phyloP scores from a whole-genome alignment of 257 asterid species.

The Solanum arcanum region DNA sequence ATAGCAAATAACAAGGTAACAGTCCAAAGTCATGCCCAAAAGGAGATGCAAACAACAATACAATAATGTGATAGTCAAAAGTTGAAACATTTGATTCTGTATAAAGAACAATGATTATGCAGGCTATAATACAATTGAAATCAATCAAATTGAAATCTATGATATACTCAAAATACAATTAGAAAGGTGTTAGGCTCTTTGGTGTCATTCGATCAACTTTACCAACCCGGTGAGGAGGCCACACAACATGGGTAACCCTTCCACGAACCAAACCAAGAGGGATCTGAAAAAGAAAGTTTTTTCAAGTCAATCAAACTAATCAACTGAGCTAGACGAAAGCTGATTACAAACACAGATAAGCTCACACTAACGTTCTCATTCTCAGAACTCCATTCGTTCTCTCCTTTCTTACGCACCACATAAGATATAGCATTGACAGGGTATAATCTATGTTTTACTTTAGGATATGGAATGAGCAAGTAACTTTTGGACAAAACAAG shows the following conservation, averaged over 20 bases:
- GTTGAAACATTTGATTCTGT: background rate
- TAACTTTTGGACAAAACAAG: background rate
- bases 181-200: slow-evolving; percentile 8
- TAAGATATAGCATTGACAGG: background rate
- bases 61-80: background rate
- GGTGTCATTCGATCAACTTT: slow-evolving; percentile 26
- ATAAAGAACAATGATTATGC: background rate
- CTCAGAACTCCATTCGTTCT: background rate
- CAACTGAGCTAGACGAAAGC: background rate
- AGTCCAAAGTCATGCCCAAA: background rate
- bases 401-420: background rate
- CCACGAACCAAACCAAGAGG: slow-evolving; percentile 87
- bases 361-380: background rate
- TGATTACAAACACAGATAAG: background rate
- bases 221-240: slow-evolving; percentile 89
- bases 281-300: slow-evolving; percentile 32
- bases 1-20: background rate
- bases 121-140: background rate
- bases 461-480: background rate
- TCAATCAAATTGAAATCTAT: background rate
- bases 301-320: background rate
- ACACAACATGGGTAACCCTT: slow-evolving; percentile 59
- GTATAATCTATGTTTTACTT: background rate
- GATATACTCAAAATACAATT: background rate
- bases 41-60: background rate